Base-by-base conservation (phyloP, 306 rosid species). In the Medicago truncatula region DNA sequence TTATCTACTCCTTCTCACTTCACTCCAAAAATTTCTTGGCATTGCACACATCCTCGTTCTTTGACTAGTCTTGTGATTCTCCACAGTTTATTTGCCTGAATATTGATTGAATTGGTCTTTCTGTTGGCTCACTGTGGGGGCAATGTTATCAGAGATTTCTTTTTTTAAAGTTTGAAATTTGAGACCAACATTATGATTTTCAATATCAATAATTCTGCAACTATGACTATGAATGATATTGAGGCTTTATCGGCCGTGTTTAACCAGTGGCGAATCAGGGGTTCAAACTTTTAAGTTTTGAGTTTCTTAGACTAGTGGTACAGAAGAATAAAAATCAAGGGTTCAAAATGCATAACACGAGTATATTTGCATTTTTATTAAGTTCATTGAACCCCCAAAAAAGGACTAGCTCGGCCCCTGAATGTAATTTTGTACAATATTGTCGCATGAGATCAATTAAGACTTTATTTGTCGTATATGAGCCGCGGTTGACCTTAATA, bases 61-160 rank as follows among this genome's bases (percentile, higher is more conserved):
- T 85, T 85, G 81, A 73, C 84, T 40, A 40, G 14, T 78, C 83
- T 70, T 59, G 40, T 41, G 70, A 71, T 40, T 85, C 80, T 67
- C 57, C 46, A 70, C 25, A 78, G 69, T 78, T 73, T 79, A 74
- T 39, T 49, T 65, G 64, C 71, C 84, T 77, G 38, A 38, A 59
- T 68, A n/a, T 70, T 67, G 66, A 74, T 34, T 60, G 74, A 71
- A 59, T 66, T 82, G 65, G 71, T 72, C 50, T 49, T 62, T 78
- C 54, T 67, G 77, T 76, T 63, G 63, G 57, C 66, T 73, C 64
- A 67, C 6, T 16, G 67, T 83, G 78, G 57, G 62, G 75, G 62
- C 76, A 65, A 49, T 66, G 31, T 64, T 17, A 25, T 52, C 54
- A 74, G 7, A 64, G 6, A 14, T 61, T 7, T 28, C 6, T 6